These are phyloP conservation scores for Eucalyptus rudis DNA, from an alignment of 345 rosid species.

Conservation along the genomic window DNA sequence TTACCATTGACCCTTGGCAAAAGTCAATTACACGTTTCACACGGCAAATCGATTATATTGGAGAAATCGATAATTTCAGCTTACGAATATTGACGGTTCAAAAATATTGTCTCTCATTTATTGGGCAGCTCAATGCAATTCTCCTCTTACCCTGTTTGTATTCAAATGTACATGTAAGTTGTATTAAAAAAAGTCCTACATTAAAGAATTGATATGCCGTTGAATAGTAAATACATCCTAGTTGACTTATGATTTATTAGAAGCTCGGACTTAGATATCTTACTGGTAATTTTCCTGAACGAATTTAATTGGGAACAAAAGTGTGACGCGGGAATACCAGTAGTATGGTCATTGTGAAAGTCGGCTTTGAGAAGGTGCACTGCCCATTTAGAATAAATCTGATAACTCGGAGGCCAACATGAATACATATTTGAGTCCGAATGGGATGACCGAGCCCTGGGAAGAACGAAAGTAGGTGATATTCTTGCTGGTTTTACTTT, in stretches of 20 bases:
- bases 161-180: too few relatives aligned
- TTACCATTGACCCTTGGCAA: background rate
- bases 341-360: background rate
- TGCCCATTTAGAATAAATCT: background rate
- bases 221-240: too few relatives aligned
- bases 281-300: too few relatives aligned
- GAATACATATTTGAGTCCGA: background rate
- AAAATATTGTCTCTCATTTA: background rate
- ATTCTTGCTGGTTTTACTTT: background rate
- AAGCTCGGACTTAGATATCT: too few relatives aligned
- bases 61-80: background rate
- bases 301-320: background rate
- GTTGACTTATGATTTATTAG: too few relatives aligned
- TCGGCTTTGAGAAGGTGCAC: background rate
- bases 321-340: fast-evolving
- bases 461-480: background rate
- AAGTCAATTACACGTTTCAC: background rate
- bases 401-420: background rate
- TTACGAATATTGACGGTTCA: background rate
- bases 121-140: background rate
- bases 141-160: background rate
- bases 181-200: too few relatives aligned
- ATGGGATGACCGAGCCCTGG: background rate
- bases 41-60: background rate
- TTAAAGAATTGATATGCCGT: too few relatives aligned